Evolutionary conservation across 2,329 filamentous ascomycete genomes (phyloP).

Genomic region (Thelonectria olida): DNA sequence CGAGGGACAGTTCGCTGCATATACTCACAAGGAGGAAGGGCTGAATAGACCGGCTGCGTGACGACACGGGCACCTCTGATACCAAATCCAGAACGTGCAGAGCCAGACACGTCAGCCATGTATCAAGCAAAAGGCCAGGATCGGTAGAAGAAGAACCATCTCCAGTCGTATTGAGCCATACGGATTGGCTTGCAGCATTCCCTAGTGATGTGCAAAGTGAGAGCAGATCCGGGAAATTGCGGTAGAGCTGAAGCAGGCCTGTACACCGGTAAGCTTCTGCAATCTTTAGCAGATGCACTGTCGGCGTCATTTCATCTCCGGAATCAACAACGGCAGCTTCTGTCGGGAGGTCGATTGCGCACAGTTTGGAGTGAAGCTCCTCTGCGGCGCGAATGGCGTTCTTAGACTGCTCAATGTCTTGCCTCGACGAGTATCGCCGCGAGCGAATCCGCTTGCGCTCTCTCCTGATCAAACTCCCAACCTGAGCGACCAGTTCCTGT

Average conservation of each 20-base stretch:
- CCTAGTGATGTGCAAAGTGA: conserved; percentile 33
- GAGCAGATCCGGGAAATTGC: conserved; percentile 52
- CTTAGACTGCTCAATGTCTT: conserved; percentile 37
- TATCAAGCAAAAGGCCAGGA: conserved; percentile 33
- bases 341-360: conserved; percentile 26
- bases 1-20: conserved; percentile 53
- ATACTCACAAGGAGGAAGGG: conserved; percentile 54
- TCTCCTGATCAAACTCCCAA: conserved; percentile 33
- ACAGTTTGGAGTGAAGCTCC: conserved; percentile 31
- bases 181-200: conserved; percentile 5
- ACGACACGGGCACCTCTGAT: conserved; percentile 52
- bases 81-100: conserved; percentile 54
- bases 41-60: conserved; percentile 55
- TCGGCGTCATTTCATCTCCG: conserved; percentile 38
- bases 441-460: conserved; percentile 37
- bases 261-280: conserved; percentile 43
- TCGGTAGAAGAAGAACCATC: not conserved
- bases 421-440: conserved; percentile 31
- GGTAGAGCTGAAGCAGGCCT: conserved; percentile 39
- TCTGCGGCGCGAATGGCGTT: conserved; percentile 31
- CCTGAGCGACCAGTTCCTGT: conserved; percentile 37
- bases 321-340: conserved; percentile 34
- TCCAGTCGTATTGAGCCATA: conserved; percentile 9
- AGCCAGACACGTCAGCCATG: conserved; percentile 55
- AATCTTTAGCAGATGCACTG: conserved; percentile 35